Evolutionary conservation across 208 protist genomes (phyloP).

Genomic region (Naegleria lovaniensis): DNA sequence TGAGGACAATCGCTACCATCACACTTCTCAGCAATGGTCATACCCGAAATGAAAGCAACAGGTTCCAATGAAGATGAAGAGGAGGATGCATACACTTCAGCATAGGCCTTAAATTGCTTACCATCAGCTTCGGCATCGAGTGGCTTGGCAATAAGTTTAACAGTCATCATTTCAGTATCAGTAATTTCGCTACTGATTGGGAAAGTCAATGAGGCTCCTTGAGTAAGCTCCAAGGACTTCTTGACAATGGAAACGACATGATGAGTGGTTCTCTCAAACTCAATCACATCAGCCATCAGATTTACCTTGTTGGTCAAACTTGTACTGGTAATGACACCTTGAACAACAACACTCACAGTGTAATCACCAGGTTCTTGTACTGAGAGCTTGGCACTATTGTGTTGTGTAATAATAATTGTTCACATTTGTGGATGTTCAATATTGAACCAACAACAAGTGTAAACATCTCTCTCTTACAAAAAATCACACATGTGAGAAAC

Average conservation of each 20-base stretch:
- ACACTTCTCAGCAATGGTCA: neutral
- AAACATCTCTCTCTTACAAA: too few relatives aligned
- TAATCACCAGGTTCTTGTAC: neutral
- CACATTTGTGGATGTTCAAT: too few relatives aligned
- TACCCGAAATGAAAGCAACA: neutral
- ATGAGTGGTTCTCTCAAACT: neutral
- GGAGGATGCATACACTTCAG: neutral
- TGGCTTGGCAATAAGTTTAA: neutral
- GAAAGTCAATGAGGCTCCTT: neutral
- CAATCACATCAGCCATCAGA: neutral
- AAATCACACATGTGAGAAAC: too few relatives aligned
- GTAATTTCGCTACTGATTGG: neutral
- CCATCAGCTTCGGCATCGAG: neutral
- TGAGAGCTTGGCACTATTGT: neutral
- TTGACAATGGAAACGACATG: conserved; percentile 1
- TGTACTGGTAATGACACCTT: neutral
- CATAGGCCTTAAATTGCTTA: conserved; percentile 12
- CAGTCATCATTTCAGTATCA: neutral
- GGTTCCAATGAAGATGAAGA: neutral
- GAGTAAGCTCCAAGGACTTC: neutral
- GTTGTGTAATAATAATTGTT: neutral
- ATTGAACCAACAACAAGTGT: too few relatives aligned
- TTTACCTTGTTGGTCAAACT: neutral
- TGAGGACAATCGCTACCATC: neutral
- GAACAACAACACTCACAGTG: neutral